Base-by-base conservation (phyloP, 768 basidiomycete species). In the Trametes meyenii region DNA sequence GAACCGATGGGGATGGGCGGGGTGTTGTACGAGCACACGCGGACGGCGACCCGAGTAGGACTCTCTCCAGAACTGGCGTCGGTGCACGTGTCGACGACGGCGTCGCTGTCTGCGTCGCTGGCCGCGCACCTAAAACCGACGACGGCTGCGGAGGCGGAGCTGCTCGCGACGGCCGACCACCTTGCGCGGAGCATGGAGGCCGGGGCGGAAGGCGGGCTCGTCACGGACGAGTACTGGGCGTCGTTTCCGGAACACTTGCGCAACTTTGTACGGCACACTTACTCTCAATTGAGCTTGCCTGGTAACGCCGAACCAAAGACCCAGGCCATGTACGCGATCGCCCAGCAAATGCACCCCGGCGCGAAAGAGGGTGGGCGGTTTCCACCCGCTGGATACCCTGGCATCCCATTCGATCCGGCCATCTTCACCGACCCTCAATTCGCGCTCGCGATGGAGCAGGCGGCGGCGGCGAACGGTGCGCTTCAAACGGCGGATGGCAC, bases 191-290 rank as follows among this genome's bases (percentile, higher is more conserved):
- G 79, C 71, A 82, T 84, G 70, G 77, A 80, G 72, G 73, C 72
- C 12, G 79, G 78, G 55, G 67, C 69, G 66, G 66, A 74, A 71
- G 68, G 50, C 66, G 76, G 51, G 40, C 71, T 60, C 48, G 75
- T 79, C 50, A 85, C 86, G 63, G 85, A 87, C 65, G 85, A 85
- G 49, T 88, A 89, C 70, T 88, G 87, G 88, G 81, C 84, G 49
- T 81, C 83, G 40, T 79, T 90, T 46, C 88, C 89, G 39, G 80
- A 83, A 23, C 85, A 89, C 67, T 81, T 89, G 61, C 82, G 86
- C 69, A 85, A 81, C 63, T 89, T 89, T 72, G 87, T 90, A 71
- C 78, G 85, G 64, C 68, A 58, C 66, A 72, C 72, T 66, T 67
- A 66, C 65, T 63, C 71, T 67, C 68, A 72, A 67, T 69, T 69